These are phyloP conservation scores for Trichophyton verrucosum DNA, from an alignment of 2,329 filamentous ascomycete species.

Conservation along the genomic window DNA sequence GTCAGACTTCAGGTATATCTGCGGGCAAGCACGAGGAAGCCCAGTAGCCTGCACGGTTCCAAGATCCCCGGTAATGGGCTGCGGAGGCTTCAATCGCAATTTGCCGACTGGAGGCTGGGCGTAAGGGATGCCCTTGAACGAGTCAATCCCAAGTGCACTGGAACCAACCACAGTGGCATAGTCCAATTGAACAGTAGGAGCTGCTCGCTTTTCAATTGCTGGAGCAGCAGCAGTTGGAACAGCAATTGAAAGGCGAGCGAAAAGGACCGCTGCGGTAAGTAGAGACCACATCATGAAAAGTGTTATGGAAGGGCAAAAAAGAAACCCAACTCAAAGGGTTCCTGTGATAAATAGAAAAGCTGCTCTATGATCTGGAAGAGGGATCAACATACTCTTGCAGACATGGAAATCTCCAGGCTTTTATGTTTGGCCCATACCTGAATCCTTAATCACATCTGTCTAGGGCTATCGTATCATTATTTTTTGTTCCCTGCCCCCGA, in stretches of 20 bases:
- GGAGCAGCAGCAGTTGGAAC: not conserved
- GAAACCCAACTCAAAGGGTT: not conserved
- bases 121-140: conserved; percentile 63
- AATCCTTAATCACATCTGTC: not conserved
- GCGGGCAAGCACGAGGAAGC: conserved; percentile 53
- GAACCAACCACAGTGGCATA: conserved; percentile 44
- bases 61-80: conserved; percentile 43
- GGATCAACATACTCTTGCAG: not conserved
- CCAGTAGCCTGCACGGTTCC: conserved; percentile 52
- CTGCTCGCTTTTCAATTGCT: not conserved
- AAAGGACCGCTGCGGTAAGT: not conserved
- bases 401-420: not conserved
- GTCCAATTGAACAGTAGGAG: conserved; percentile 11
- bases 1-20: conserved; percentile 51
- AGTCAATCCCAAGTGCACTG: conserved; percentile 43
- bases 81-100: conserved; percentile 57
- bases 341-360: not conserved
- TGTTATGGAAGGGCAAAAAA: too few relatives aligned
- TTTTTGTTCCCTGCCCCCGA: not conserved
- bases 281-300: not conserved
- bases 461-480: too few relatives aligned
- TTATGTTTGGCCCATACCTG: not conserved
- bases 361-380: not conserved
- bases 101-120: conserved; percentile 55
- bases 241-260: not conserved